A percentile compares a stretch with the other conserved stretches of the same genome.
phyloP scores from a whole-genome alignment of 768 basidiomycete genomes.

The Pulveroboletus frians region DNA sequence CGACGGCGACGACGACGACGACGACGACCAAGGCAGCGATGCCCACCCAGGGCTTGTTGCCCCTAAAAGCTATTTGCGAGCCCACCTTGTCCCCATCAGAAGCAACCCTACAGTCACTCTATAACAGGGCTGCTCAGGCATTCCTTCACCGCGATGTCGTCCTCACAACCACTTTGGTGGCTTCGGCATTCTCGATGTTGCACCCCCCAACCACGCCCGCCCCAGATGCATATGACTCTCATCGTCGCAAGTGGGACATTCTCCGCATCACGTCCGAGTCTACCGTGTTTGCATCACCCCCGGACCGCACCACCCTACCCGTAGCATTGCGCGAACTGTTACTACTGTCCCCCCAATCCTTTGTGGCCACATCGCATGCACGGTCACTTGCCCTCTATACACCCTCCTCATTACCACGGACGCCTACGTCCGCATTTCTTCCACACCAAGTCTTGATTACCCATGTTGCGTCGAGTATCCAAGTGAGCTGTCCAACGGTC shows the following conservation, averaged over 20 bases:
- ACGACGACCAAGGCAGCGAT: constrained; percentile 25
- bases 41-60: constrained; percentile 24
- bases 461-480: constrained; percentile 64
- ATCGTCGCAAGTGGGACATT: constrained; percentile 81
- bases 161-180: constrained; percentile 61
- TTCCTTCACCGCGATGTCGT: constrained; percentile 70
- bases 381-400: constrained; percentile 70
- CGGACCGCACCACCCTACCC: constrained; percentile 41
- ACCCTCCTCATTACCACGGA: constrained; percentile 38
- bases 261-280: constrained; percentile 80
- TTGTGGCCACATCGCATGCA: constrained; percentile 51
- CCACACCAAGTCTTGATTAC: constrained; percentile 69
- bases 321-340: constrained; percentile 47
- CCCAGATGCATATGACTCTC: constrained; percentile 41
- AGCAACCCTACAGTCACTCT: constrained; percentile 62
- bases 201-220: constrained; percentile 33
- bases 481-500: constrained; percentile 53
- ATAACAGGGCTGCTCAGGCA: constrained; percentile 71
- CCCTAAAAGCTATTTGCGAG: constrained; percentile 33
- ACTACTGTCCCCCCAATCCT: constrained; percentile 52
- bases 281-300: constrained; percentile 57
- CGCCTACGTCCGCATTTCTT: constrained; percentile 49
- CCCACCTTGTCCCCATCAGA: constrained; percentile 28
- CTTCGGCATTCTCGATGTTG: constrained; percentile 64
- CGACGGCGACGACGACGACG: constrained; percentile 45